Conservation (phyloP, 1,284 basidiomycete genomes). For the Sparassis latifolia region DNA sequence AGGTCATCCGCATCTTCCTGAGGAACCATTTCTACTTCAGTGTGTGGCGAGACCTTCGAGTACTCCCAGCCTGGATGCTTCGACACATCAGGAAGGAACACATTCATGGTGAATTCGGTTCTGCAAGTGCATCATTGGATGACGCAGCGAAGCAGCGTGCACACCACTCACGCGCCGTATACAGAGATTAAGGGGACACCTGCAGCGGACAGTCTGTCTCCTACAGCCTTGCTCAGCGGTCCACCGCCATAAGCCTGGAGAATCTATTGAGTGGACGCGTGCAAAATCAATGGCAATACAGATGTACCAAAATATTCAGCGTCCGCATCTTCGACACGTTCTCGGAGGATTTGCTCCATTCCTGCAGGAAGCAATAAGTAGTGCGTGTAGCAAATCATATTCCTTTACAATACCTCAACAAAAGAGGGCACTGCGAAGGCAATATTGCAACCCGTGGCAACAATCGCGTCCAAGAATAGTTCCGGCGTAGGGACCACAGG, state of each 20-base stretch:
- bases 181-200: slow-evolving; percentile 1
- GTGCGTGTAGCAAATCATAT: neutral
- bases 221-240: slow-evolving; percentile 3
- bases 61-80: slow-evolving; percentile 1
- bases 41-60: neutral
- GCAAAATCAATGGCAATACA: neutral
- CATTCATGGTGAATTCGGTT: no score
- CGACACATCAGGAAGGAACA: no score
- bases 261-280: no score
- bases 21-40: slow-evolving; percentile 2
- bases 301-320: no score
- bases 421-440: slow-evolving; percentile 7
- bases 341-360: no score
- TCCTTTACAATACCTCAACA: neutral
- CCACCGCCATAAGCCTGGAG: slow-evolving; percentile 1
- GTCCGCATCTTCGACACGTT: no score
- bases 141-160: neutral
- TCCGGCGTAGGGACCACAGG: slow-evolving; percentile 9
- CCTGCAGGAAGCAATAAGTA: neutral
- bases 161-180: slow-evolving; percentile 2
- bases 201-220: neutral
- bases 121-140: no score
- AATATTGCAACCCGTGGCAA: neutral
- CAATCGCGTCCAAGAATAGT: slow-evolving; percentile 2
- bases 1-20: neutral